Base-by-base conservation (phyloP, 2,329 filamentous ascomycete genomes). In the Aspergillus neoniger region DNA sequence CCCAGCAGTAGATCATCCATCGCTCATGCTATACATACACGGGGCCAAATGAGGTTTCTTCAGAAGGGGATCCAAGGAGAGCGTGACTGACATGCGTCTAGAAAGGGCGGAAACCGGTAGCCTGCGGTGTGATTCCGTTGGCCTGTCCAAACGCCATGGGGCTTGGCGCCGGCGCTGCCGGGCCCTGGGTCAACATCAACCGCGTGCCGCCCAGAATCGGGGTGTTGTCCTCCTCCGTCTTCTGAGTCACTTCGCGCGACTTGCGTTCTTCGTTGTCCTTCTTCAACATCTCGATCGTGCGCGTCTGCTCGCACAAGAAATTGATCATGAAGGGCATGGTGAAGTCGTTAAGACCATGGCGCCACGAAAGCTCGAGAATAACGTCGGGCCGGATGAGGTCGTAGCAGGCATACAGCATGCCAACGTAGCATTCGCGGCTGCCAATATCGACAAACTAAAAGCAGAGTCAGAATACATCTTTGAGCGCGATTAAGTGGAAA, bases 311-410 rank as follows among this genome's bases (percentile, higher is more conserved):
- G 69, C 89, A 87, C 65, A 99, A 84, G 82, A 96, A 90, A 82
- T 98, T 99, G 86, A 99, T 98, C 92, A 99, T 96, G 84, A 96
- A 99, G 17, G 95, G 95, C 96, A 99, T 99, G 51, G 93, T 96
- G 81, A 96, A 99, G 81, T 99, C 95, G 71, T 89, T 88, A 41
- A 99, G 89, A 62, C 92, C 92, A 75, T 96, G 85, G 70, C 95
- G 94, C 95, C 95, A 99, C 61, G 95, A 98, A 60, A 99, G 86
- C 81, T 99, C 95, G 77, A 99, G 86, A 61, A 99, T 90, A 55
- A 96, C 83, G 73, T 98, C 92, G 3, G 96, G 90, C 17, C 92
- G 91, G 69, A 99, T 93, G 63, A 99, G 89, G 61, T 98, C 95
- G 79, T 99, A 96, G 84, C 95, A 99, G 55, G 96, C 90, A 75